phyloP scores from a whole-genome alignment of 148 eudicot genomes.

The Salicornia ramosissima region DNA sequence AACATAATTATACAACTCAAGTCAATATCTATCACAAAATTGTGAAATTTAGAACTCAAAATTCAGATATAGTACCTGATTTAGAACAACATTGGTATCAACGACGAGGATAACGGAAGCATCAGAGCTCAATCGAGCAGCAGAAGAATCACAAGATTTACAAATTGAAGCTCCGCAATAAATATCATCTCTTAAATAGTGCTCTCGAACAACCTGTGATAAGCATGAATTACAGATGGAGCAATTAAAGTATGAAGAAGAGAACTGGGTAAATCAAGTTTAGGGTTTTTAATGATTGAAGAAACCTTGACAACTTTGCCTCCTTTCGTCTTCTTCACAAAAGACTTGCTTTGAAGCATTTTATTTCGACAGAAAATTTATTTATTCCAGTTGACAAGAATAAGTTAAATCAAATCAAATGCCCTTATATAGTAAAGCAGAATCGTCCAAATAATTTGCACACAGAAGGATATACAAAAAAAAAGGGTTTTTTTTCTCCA shows the following conservation, averaged over 20 bases:
- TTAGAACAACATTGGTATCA: slow-evolving; percentile 89
- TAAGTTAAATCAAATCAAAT: too few relatives aligned
- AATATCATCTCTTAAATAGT: slow-evolving; percentile 88
- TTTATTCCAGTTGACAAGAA: not conserved
- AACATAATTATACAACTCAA: slow-evolving; percentile 12
- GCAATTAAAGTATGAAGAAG: not conserved
- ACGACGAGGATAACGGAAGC: slow-evolving; percentile 53
- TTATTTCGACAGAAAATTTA: not conserved
- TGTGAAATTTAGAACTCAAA: not conserved
- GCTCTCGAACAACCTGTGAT: slow-evolving; percentile 82
- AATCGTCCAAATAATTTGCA: too few relatives aligned
- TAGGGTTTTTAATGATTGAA: slow-evolving; percentile 8
- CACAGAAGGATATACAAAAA: too few relatives aligned
- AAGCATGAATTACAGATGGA: not conserved
- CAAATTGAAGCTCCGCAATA: slow-evolving; percentile 78
- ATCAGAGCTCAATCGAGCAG: slow-evolving; percentile 52
- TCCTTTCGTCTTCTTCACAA: slow-evolving; percentile 58
- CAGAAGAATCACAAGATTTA: slow-evolving; percentile 52
- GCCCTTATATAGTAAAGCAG: too few relatives aligned
- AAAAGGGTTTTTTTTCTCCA: too few relatives aligned
- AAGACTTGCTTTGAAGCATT: slow-evolving; percentile 84
- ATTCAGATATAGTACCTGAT: slow-evolving; percentile 51
- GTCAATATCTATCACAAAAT: not conserved
- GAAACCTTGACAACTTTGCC: slow-evolving; percentile 87
- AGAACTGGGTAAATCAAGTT: slow-evolving; percentile 11